These are phyloP conservation scores for Botrytis aclada DNA, from an alignment of 2,329 filamentous ascomycete species.

Conservation along the genomic window DNA sequence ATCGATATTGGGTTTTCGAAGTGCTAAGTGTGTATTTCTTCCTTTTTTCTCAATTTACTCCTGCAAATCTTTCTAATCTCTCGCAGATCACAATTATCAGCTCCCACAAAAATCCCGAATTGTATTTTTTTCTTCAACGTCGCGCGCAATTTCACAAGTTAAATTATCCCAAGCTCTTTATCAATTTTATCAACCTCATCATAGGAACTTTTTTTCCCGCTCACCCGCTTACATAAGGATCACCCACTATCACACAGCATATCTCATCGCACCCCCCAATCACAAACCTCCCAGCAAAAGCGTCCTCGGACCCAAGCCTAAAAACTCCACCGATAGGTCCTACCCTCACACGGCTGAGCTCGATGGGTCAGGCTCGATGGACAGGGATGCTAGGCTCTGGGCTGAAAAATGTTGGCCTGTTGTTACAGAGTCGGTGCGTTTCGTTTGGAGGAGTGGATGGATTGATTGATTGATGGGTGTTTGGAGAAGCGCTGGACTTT, in stretches of 20 bases:
- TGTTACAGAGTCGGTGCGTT: not conserved
- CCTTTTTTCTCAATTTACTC: not conserved
- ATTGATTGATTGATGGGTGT: not conserved
- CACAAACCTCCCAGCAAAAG: not conserved
- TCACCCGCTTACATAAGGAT: not conserved
- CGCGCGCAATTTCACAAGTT: not conserved
- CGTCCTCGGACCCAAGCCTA: not conserved
- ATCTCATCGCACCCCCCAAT: not conserved
- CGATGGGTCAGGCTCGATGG: not conserved
- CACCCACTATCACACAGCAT: not conserved
- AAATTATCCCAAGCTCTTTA: not conserved
- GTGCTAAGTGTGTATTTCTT: not conserved
- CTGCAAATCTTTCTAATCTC: not conserved
- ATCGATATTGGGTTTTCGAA: not conserved
- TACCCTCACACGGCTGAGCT: not conserved
- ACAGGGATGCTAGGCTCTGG: not conserved
- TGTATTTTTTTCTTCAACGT: not conserved
- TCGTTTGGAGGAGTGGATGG: not conserved
- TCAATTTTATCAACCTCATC: not conserved
- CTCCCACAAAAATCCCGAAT: not conserved
- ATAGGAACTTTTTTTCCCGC: not conserved
- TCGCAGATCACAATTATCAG: not conserved
- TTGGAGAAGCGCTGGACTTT: constrained; percentile 5
- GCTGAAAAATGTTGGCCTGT: not conserved
- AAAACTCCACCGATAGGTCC: not conserved